Base-by-base conservation (phyloP, 2,329 filamentous ascomycete genomes). In the Clarireedia hainanense region DNA sequence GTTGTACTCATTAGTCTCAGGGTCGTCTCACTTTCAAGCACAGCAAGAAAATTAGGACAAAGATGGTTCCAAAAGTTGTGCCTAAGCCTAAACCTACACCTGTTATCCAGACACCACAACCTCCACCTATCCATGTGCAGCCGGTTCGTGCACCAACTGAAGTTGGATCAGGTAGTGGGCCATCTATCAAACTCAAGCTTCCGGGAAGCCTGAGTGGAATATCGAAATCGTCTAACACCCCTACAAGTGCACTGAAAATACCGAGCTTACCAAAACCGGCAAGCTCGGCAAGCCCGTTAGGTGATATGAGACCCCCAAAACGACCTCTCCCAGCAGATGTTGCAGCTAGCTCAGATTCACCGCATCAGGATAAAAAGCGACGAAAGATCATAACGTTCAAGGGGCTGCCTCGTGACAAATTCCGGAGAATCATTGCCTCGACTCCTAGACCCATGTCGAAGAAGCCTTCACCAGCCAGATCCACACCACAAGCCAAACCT, bases 1-100 rank as follows among this genome's bases (percentile, higher is more conserved):
- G 27, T 58, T 48, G 43, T 50, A 50, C 56, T 39, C 59, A 37
- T 52, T n/a, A 27, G 15, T 20, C 24, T 15, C 30, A 69, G 68
- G 66, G 68, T 27, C 59, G 60, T 40, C 47, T 70, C 12, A 40
- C 57, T 26, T 69, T 70, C 56, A 65, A 62, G 45, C 55, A 66
- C 23, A 68, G 54, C 4, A 47, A 58, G 10, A 70, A 67, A 48
- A 55, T 68, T 37, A 62, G 68, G 23, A 67, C 59, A 4, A 63
- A 61, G 43, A 30, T 40, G n/a, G 20, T 43, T 26, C 36, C 39
- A 43, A 57, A 36, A 26, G 17, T 34, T 12, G 39, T 37, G 24
- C 51, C 24, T 23, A 54, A 40, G 24, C 39, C 55, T 27, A 24
- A 34, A 20, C 52, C 53, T n/a, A 23, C 48, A 53, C 50, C 52